Evolutionary conservation across 2,329 filamentous ascomycete species (phyloP).

Genomic region (Nannizziopsis barbatae): DNA sequence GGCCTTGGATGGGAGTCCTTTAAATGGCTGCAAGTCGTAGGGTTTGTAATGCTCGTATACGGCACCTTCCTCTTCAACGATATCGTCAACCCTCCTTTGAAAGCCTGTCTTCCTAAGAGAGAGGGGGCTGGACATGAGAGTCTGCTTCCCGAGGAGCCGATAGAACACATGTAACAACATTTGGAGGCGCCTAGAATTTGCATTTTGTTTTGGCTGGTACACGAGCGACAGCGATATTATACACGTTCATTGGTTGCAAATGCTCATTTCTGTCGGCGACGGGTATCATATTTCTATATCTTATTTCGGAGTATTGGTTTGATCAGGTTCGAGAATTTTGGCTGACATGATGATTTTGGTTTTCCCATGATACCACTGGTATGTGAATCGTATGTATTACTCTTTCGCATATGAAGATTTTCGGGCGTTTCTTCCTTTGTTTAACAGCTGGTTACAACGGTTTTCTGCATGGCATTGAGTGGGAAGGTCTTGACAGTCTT

Average conservation of each 20-base stretch:
- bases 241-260: no score
- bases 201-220: not conserved
- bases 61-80: constrained; percentile 97
- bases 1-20: constrained; percentile 93
- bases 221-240: no score
- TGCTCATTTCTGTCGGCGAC: no score
- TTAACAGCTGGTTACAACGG: no score
- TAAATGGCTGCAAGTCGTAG: constrained; percentile 88
- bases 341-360: not conserved
- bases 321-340: not conserved
- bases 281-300: no score
- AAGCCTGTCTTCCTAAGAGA: constrained; percentile 49
- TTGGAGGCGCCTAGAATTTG: not conserved
- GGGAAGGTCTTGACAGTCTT: no score
- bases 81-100: constrained; percentile 70
- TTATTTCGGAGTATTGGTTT: not conserved
- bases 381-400: no score
- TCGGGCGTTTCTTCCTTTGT: no score
- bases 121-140: constrained; percentile 20
- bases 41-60: constrained; percentile 83
- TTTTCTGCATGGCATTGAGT: no score
- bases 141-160: constrained; percentile 68
- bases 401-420: no score
- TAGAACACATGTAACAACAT: constrained; percentile 51
- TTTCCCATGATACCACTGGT: no score